These are phyloP conservation scores for Immersiella caudata DNA, from an alignment of 495 filamentous ascomycete species.

Conservation along the genomic window DNA sequence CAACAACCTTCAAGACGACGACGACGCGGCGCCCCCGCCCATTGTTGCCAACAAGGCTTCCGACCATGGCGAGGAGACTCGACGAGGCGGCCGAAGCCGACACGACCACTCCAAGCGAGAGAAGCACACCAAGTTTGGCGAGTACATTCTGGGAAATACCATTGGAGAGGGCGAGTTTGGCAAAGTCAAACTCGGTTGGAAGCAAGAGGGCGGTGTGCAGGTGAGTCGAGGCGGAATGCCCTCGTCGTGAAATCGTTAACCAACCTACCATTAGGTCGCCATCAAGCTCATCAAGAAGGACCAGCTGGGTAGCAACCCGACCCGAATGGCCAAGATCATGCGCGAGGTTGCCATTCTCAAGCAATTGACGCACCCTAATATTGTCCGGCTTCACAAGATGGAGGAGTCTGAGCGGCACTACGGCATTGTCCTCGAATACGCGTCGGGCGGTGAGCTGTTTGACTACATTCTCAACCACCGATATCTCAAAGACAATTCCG, in stretches of 20 bases:
- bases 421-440: slow-evolving; percentile 97
- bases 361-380: slow-evolving; percentile 87
- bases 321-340: slow-evolving; percentile 91
- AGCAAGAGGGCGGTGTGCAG: slow-evolving; percentile 85
- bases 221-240: slow-evolving; percentile 41
- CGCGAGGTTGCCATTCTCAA: slow-evolving; percentile 92
- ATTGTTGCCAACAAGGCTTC: slow-evolving; percentile 47
- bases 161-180: slow-evolving; percentile 98
- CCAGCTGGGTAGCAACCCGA: slow-evolving; percentile 80
- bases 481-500: slow-evolving; percentile 90
- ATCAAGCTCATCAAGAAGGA: slow-evolving; percentile 98
- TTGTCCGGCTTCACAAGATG: slow-evolving; percentile 97
- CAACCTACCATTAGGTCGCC: slow-evolving; percentile 66
- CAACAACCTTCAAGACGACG: slow-evolving; percentile 45
- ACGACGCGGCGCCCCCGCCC: slow-evolving; percentile 57
- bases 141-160: slow-evolving; percentile 95
- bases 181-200: slow-evolving; percentile 99
- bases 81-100: slow-evolving; percentile 66
- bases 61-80: slow-evolving; percentile 62
- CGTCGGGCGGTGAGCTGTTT: slow-evolving; percentile 95
- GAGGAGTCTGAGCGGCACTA: slow-evolving; percentile 95
- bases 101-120: slow-evolving; percentile 70
- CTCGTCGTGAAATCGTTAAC: not conserved
- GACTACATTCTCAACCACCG: slow-evolving; percentile 97
- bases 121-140: slow-evolving; percentile 89